phyloP scores from a whole-genome alignment of 371 early-diverging fungal genomes.

The Encephalitozoon cuniculi region DNA sequence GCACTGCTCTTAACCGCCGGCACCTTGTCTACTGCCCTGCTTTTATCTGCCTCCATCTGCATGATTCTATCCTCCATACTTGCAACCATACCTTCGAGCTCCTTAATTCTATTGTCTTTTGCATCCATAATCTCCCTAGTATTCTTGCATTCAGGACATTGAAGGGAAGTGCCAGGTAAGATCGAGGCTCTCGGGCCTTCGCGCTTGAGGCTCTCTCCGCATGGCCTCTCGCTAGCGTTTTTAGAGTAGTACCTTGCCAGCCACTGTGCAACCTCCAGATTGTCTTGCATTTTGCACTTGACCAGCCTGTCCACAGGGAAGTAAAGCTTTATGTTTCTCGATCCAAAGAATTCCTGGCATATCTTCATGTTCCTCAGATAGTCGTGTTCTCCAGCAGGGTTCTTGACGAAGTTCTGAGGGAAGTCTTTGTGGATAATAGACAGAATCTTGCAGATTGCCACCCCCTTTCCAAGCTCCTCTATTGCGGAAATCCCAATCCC shows the following conservation, averaged over 20 bases:
- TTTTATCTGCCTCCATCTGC: background rate
- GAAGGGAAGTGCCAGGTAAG: background rate
- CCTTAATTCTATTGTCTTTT: background rate
- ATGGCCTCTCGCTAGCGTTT: background rate
- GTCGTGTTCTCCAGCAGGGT: conserved; percentile 15
- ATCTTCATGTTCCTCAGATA: conserved; percentile 35
- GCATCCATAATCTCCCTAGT: background rate
- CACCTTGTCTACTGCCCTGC: background rate
- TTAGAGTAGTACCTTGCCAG: conserved; percentile 30
- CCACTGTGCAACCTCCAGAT: conserved; percentile 49
- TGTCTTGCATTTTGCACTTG: conserved; percentile 41
- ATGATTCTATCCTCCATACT: background rate
- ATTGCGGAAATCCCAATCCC: conserved; percentile 9
- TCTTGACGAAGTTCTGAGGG: background rate
- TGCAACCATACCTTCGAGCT: background rate
- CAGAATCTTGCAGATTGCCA: conserved; percentile 9
- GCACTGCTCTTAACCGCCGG: too few species aligned
- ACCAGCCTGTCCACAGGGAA: conserved; percentile 43
- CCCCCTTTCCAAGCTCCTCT: conserved; percentile 41
- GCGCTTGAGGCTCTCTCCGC: background rate
- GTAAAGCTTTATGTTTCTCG: conserved; percentile 15
- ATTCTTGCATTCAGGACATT: background rate
- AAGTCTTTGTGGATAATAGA: background rate
- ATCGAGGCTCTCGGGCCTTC: background rate
- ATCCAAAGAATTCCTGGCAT: conserved; percentile 21